These are phyloP conservation scores for Pythium brassicae DNA, from an alignment of 352 stramenopile genomes.

Conservation along the genomic window DNA sequence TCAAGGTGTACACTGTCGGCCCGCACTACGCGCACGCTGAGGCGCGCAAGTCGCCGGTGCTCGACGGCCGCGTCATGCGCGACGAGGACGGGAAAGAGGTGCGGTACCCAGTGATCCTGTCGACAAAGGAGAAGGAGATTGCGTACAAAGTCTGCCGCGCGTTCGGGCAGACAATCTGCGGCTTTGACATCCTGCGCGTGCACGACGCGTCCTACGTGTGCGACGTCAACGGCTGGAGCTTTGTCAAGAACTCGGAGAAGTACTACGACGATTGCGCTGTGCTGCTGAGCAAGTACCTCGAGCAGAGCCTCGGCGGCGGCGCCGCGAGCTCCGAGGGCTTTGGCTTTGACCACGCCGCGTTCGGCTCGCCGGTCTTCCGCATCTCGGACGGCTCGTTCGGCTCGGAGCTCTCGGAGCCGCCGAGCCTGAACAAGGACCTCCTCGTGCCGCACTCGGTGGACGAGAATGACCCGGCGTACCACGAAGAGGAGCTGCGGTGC, in stretches of 20 bases:
- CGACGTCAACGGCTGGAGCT: constrained; percentile 99
- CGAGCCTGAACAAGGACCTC: constrained; percentile 22
- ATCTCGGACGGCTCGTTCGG: constrained; percentile 37
- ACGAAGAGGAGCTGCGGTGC: constrained; percentile 97
- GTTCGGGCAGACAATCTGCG: constrained; percentile 94
- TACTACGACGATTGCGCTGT: constrained; percentile 98
- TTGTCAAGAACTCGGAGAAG: constrained; percentile 99
- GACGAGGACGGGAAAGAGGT: constrained; percentile 98
- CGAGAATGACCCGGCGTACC: constrained; percentile 21
- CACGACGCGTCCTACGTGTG: constrained; percentile 94
- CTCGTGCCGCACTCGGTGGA: constrained; percentile 18
- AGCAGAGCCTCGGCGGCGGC: constrained; percentile 41
- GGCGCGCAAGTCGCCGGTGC: constrained; percentile 98
- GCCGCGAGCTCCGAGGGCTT: constrained; percentile 33
- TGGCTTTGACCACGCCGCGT: constrained; percentile 40
- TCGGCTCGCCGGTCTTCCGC: constrained; percentile 63
- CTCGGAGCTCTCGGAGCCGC: constrained; percentile 59
- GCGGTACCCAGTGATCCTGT: constrained; percentile 98
- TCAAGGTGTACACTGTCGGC: constrained; percentile 99
- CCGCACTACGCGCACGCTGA: constrained; percentile 99
- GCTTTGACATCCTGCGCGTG: constrained; percentile 98
- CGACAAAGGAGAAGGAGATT: constrained; percentile 98
- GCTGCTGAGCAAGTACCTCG: constrained; percentile 86
- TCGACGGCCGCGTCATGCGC: constrained; percentile 97
- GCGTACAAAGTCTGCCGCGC: constrained; percentile 84